Evolutionary conservation across 2,329 filamentous ascomycete genomes (phyloP), one percentile per base, ranked within the genome.

Genomic region (Apiospora saccharicola): DNA sequence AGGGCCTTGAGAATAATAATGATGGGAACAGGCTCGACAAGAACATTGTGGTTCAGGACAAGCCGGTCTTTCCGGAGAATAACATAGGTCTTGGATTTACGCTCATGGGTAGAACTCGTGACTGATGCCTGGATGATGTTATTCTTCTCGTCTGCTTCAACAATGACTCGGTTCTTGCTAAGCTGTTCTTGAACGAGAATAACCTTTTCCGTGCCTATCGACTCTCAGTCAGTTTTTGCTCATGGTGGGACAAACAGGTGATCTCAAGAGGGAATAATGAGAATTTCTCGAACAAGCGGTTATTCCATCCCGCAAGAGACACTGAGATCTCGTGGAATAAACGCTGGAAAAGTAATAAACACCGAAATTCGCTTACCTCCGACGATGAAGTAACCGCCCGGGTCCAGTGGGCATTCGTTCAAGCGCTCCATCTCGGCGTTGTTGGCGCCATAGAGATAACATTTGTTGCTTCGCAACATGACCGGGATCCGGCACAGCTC

Each of bases 121-220:
- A 98, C 96, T 1, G 96, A 98, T 49, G 97, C 96, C 76, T 96
- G 94, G 72, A 98, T 96, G 75, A 97, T 91, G 73, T 93, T 93
- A 83, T 98, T 98, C 85, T 97, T 97, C 70, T 92, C 89, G 78
- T 96, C 94, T 71, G 94, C 92, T 83, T 99, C 97, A 22, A 99
- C 96, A 81, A 99, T 98, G 79, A 99, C 94, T 85, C 96, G 91
- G 83, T 99, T 99, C 89, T 99, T 99, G 88, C 96, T 99, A 80
- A 99, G 86, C 84, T 99, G 96, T 81, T 99, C 97, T 82, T 99
- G 96, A 19, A 99, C 97, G 61, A 99, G 86, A 79, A 99, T 99
- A 77, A 99, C 96, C 86, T 99, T 99, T 82, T 99, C 96, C 26
- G 97, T 98, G 67, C 96, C 26, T 30, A 30, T 30, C 26, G 26